Base-by-base conservation (phyloP, 1,284 basidiomycete genomes). In the Quambalaria eucalypti region DNA sequence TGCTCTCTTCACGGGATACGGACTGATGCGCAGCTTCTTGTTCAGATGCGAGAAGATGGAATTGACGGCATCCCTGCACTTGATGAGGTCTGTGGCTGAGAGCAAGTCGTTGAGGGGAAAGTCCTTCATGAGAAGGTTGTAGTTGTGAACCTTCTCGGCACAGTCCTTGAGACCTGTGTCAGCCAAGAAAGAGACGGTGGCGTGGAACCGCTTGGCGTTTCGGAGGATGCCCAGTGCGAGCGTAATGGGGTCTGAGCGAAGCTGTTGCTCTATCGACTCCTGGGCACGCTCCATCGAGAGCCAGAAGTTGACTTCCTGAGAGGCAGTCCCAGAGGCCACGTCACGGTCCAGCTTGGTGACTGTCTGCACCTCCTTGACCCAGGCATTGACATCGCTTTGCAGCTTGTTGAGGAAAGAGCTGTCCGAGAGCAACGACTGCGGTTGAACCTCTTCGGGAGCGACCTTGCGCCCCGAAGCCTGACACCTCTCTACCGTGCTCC, bases 281-380 rank as follows among this genome's bases (percentile, higher is more conserved):
- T 97, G 78, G 1, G 92, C 92, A 52, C 87, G 82, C 75, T 98
- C 93, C 78, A 96, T 83, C 73, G 87, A 88, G 30, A 96, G 79
- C 93, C 95, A 98, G 73, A 98, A 98, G 78, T 97, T 97, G 80
- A 98, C 90, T 76, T 98, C 93, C 71, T 99, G 95, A 0, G 90
- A 92, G 1, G 95, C 92, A 0, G 91, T 97, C 1, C 93, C 95
- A 1, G 88, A 89, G 1, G 86, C 82, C n/a, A 97, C 92, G 68
- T 97, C 91, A 29, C 93, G 82, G 26, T 74, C 76, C 16, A 98
- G 83, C 73, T 93, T 95, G 16, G 95, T 97, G 55, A 98, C 90
- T 0, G 88, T 85, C 77, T 97, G 93, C 51, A 98, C 93, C 55
- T 91, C 88, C 78, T 96, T 96, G 78, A 98, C 95, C 95, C 93